phyloP scores from a whole-genome alignment of 441 rosid genomes.

The Gossypium trilobum region DNA sequence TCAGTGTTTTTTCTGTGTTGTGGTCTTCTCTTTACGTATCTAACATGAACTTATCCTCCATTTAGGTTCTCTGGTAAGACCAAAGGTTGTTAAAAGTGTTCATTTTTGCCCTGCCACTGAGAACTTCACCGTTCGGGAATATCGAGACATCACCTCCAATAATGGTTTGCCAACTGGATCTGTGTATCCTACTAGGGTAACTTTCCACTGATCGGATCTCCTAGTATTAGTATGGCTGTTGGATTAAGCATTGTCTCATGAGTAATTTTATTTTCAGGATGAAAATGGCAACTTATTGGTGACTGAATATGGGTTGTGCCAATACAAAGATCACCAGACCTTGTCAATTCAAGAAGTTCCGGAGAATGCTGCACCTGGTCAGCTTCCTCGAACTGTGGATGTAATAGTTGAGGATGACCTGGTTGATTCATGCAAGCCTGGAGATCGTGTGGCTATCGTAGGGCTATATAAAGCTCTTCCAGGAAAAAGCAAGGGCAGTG shows the following conservation, averaged over 20 bases:
- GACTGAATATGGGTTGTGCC: constrained; percentile 88
- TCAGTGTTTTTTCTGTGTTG: background rate
- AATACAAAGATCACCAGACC: constrained; percentile 94
- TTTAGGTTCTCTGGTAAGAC: constrained; percentile 95
- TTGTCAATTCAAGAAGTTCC: constrained; percentile 96
- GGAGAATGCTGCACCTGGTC: constrained; percentile 98
- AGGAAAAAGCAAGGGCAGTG: constrained; percentile 89
- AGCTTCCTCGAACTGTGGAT: constrained; percentile 94
- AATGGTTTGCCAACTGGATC: constrained; percentile 92
- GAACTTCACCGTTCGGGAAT: constrained; percentile 65
- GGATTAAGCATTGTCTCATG: constrained; percentile 15
- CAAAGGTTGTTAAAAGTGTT: constrained; percentile 93
- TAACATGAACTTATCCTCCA: background rate
- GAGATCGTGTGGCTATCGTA: constrained; percentile 86
- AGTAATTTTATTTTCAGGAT: constrained; percentile 48
- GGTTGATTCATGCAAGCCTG: constrained; percentile 90
- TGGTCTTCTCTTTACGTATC: background rate
- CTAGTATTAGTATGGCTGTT: constrained; percentile 1
- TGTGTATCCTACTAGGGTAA: constrained; percentile 97
- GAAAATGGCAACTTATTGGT: constrained; percentile 79
- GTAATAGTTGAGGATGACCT: constrained; percentile 88
- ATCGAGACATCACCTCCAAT: constrained; percentile 83
- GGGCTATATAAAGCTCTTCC: constrained; percentile 93
- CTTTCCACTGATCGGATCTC: background rate
- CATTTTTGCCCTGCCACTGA: constrained; percentile 85